These are phyloP conservation scores for Vanrija humicola DNA, from an alignment of 1,284 basidiomycete species.

Conservation along the genomic window DNA sequence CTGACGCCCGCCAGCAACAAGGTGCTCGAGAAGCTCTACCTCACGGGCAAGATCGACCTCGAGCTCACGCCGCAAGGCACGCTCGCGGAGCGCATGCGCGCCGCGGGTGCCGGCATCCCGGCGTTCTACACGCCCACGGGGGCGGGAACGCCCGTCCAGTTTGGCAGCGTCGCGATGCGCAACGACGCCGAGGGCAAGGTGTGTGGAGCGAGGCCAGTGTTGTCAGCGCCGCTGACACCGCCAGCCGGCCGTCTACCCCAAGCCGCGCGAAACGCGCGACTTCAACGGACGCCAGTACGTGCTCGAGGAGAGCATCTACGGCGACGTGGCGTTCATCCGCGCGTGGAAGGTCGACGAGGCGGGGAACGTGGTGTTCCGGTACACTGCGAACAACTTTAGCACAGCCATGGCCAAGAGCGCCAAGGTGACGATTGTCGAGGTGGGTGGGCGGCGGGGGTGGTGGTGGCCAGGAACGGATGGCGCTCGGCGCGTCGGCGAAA, in stretches of 20 bases:
- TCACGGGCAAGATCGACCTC: slow-evolving; percentile 75
- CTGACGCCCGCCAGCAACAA: slow-evolving; percentile 36
- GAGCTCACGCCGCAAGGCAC: slow-evolving; percentile 89
- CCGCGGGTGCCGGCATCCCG: slow-evolving; percentile 76
- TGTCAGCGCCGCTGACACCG: slow-evolving; percentile 52
- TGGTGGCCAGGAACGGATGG: no score
- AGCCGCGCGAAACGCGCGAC: slow-evolving; percentile 70
- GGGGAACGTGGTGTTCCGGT: slow-evolving; percentile 80
- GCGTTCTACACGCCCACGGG: slow-evolving; percentile 96
- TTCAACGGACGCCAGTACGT: slow-evolving; percentile 80
- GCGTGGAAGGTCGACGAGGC: slow-evolving; percentile 95
- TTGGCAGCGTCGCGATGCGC: slow-evolving; percentile 8
- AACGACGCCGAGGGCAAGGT: slow-evolving; percentile 66
- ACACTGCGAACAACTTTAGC: slow-evolving; percentile 84
- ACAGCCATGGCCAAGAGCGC: slow-evolving; percentile 84
- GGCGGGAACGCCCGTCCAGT: slow-evolving; percentile 47
- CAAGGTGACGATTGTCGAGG: slow-evolving; percentile 73
- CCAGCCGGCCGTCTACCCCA: slow-evolving; percentile 60
- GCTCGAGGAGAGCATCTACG: slow-evolving; percentile 79
- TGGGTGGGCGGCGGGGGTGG: neutral
- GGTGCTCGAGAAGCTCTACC: slow-evolving; percentile 59
- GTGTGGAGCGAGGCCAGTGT: slow-evolving; percentile 52
- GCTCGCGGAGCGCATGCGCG: slow-evolving; percentile 82
- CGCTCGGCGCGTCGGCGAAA: no score
- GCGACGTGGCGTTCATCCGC: slow-evolving; percentile 82